A percentile compares a stretch with the other conserved stretches of the same genome.
Evolutionary conservation across 2,329 filamentous ascomycete genomes (phyloP).

Genomic region (Rhynchosporium secalis): DNA sequence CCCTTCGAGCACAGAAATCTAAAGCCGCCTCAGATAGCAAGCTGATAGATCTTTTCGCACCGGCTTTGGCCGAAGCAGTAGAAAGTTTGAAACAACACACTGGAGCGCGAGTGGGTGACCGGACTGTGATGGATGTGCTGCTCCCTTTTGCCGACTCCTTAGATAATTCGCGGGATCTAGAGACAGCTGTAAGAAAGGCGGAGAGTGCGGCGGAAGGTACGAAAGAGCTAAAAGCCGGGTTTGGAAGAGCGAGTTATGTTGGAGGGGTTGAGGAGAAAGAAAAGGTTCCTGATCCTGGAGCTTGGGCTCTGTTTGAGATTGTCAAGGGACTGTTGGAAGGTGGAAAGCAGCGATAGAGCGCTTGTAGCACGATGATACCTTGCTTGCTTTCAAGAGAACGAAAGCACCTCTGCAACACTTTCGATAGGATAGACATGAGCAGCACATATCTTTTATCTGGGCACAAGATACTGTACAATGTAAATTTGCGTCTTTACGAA

Average conservation of each 20-base stretch:
- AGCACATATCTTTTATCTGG: too few relatives aligned
- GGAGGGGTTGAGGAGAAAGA: conserved; percentile 48
- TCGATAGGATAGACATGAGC: too few relatives aligned
- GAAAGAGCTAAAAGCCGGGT: conserved; percentile 54
- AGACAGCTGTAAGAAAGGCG: conserved; percentile 49
- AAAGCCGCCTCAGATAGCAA: not conserved
- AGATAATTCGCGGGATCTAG: conserved; percentile 44
- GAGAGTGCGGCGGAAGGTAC: conserved; percentile 50
- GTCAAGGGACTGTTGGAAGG: conserved; percentile 31
- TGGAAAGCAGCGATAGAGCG: not conserved
- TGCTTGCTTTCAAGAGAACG: not conserved
- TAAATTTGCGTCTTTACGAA: too few relatives aligned
- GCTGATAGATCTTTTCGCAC: conserved; percentile 29
- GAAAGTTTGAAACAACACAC: conserved; percentile 38
- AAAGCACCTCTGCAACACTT: not conserved
- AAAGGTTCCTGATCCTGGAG: conserved; percentile 55
- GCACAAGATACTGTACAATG: too few relatives aligned
- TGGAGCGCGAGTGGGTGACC: conserved; percentile 36
- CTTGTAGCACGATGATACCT: not conserved
- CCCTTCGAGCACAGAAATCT: conserved; percentile 21
- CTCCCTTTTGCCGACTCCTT: conserved; percentile 36
- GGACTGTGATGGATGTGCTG: conserved; percentile 40
- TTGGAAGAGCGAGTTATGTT: conserved; percentile 55
- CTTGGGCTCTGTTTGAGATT: conserved; percentile 48
- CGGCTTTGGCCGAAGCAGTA: conserved; percentile 27